Evolutionary conservation across 176 grass and related monocot genomes (phyloP).

Genomic region (Aegilops umbellulata): DNA sequence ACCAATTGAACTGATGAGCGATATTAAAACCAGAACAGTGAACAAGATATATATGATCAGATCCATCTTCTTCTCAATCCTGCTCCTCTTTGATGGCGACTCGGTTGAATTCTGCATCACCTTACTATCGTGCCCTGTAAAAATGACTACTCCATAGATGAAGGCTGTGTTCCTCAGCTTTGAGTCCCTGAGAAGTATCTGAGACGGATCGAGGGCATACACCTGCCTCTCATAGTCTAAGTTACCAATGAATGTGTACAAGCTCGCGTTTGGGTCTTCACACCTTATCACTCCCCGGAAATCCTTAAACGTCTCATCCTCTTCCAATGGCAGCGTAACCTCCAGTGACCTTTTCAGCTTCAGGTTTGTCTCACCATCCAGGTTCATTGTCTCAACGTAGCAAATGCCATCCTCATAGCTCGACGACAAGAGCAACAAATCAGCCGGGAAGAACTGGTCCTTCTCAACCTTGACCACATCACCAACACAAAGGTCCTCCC

Average conservation of each 20-base stretch:
- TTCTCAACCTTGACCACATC: slow-evolving; percentile 94
- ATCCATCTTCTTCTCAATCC: slow-evolving; percentile 97
- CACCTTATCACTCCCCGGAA: slow-evolving; percentile 75
- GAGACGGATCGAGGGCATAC: slow-evolving; percentile 72
- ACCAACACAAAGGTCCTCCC: slow-evolving; percentile 79
- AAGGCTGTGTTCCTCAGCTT: slow-evolving; percentile 94
- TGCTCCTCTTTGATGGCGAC: slow-evolving; percentile 92
- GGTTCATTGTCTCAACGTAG: slow-evolving; percentile 99
- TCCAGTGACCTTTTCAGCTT: slow-evolving; percentile 97
- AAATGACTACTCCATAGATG: slow-evolving; percentile 90
- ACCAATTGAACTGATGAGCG: slow-evolving; percentile 89
- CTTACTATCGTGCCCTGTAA: slow-evolving; percentile 93
- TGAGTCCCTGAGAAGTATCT: slow-evolving; percentile 95
- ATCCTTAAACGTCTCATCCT: slow-evolving; percentile 71
- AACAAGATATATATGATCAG: slow-evolving; percentile 91
- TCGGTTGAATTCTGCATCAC: slow-evolving; percentile 97
- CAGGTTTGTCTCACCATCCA: slow-evolving; percentile 93
- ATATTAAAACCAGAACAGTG: slow-evolving; percentile 85
- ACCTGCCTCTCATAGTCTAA: slow-evolving; percentile 89
- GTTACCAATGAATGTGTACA: slow-evolving; percentile 92
- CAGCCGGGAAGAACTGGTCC: slow-evolving; percentile 97
- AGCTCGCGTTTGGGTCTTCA: slow-evolving; percentile 90
- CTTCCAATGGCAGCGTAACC: slow-evolving; percentile 71
- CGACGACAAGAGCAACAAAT: slow-evolving; percentile 71
- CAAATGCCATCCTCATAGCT: slow-evolving; percentile 98